A percentile compares a stretch with the other conserved stretches of the same genome.
phyloP scores from a whole-genome alignment of 352 stramenopile genomes.

The Pilasporangium apinafurcum region DNA sequence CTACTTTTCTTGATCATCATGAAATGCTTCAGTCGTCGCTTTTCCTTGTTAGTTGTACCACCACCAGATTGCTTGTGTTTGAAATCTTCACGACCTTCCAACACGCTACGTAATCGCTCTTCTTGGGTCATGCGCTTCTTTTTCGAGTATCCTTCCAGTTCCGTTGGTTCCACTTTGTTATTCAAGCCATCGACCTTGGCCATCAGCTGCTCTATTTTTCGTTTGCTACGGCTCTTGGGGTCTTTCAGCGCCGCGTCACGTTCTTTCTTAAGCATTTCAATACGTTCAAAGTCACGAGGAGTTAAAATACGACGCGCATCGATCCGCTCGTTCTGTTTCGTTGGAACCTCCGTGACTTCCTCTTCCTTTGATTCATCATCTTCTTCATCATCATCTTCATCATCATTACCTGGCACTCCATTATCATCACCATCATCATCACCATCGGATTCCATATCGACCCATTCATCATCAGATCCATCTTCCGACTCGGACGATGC shows the following conservation, averaged over 20 bases:
- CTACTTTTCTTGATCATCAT: conserved; percentile 97
- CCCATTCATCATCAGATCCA: conserved; percentile 64
- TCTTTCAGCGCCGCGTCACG: conserved; percentile 74
- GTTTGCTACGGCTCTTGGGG: conserved; percentile 72
- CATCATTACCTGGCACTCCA: conserved; percentile 17
- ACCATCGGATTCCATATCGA: conserved; percentile 57
- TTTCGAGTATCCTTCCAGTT: conserved; percentile 85
- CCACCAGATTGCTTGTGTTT: conserved; percentile 89
- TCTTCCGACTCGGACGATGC: conserved; percentile 59
- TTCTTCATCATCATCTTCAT: conserved; percentile 39
- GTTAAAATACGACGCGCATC: conserved; percentile 85
- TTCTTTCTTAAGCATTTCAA: conserved; percentile 89
- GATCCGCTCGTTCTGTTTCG: conserved; percentile 70
- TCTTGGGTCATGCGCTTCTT: conserved; percentile 87
- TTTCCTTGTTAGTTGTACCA: conserved; percentile 97
- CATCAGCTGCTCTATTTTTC: conserved; percentile 69
- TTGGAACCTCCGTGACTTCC: conserved; percentile 11
- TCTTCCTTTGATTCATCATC: conserved; percentile 47
- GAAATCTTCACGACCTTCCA: conserved; percentile 90
- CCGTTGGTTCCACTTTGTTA: conserved; percentile 69
- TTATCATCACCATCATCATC: conserved; percentile 39
- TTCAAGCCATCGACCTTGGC: conserved; percentile 35
- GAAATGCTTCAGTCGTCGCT: conserved; percentile 97
- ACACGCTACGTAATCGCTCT: conserved; percentile 71
- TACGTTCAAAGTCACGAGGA: conserved; percentile 86